These are phyloP conservation scores for Monilinia polystroma DNA, from an alignment of 2,329 filamentous ascomycete genomes.

Conservation along the genomic window DNA sequence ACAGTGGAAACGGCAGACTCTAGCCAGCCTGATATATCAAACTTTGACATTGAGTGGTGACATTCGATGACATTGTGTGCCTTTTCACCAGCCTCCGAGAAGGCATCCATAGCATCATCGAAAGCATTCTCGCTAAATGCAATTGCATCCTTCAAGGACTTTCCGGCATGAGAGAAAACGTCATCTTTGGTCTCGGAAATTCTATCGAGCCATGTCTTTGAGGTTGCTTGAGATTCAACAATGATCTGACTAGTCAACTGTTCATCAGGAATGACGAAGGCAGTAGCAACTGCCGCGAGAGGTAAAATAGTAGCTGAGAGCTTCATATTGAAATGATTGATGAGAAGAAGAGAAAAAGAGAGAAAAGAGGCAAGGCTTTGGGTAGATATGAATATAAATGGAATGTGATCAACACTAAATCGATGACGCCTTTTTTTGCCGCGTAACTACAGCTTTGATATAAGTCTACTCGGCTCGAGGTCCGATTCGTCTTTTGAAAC, in stretches of 20 bases:
- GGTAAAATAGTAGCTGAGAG: constrained; percentile 47
- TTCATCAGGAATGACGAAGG: constrained; percentile 54
- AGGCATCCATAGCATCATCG: constrained; percentile 37
- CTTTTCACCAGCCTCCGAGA: constrained; percentile 28
- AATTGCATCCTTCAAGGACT: constrained; percentile 34
- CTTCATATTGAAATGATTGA: constrained; percentile 38
- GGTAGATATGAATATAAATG: constrained; percentile 5
- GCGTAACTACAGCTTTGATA: constrained; percentile 2
- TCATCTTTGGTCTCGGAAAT: constrained; percentile 41
- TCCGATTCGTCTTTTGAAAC: neutral
- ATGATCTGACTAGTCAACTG: constrained; percentile 47
- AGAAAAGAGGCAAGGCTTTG: constrained; percentile 7
- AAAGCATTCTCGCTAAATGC: constrained; percentile 37
- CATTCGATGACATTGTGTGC: constrained; percentile 36
- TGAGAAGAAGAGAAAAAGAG: constrained; percentile 7
- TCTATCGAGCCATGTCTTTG: constrained; percentile 38
- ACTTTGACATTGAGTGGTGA: constrained; percentile 38
- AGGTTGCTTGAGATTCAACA: constrained; percentile 41
- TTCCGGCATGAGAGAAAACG: constrained; percentile 34
- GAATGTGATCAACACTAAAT: constrained; percentile 11
- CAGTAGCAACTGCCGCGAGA: constrained; percentile 49
- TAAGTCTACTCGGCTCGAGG: constrained; percentile 4
- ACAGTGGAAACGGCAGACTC: constrained; percentile 41
- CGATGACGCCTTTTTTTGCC: constrained; percentile 18
- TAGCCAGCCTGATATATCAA: constrained; percentile 39